Conservation (phyloP, 495 filamentous ascomycete genomes). For the Tricharina praecox region DNA sequence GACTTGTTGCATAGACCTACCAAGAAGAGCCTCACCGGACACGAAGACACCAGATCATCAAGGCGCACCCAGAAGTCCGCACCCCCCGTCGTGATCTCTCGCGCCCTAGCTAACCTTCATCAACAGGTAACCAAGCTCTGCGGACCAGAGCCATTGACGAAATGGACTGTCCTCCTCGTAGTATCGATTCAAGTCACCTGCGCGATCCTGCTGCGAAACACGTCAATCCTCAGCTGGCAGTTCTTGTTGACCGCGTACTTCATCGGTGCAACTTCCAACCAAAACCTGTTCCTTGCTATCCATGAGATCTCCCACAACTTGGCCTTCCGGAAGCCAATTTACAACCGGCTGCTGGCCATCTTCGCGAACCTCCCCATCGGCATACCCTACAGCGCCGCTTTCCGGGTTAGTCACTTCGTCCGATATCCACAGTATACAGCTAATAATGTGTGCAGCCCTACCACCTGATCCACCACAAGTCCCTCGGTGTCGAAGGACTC, state of each 20-base stretch:
- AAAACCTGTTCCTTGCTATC: conserved; percentile 97
- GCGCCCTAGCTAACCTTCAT: neutral
- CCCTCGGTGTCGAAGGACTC: conserved; percentile 85
- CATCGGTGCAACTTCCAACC: conserved; percentile 89
- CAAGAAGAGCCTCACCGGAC: conserved; percentile 96
- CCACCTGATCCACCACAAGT: conserved; percentile 98
- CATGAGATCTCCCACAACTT: conserved; percentile 99
- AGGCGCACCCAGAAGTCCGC: conserved; percentile 83
- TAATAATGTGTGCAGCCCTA: too few species aligned
- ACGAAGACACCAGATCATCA: conserved; percentile 81
- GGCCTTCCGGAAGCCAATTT: conserved; percentile 69
- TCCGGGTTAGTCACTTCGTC: conserved; percentile 52
- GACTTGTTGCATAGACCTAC: conserved; percentile 60
- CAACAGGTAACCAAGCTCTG: conserved; percentile 86
- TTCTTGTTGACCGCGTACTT: conserved; percentile 82
- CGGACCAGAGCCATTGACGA: conserved; percentile 87
- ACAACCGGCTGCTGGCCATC: conserved; percentile 73
- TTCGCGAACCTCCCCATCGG: conserved; percentile 93
- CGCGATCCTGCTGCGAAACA: conserved; percentile 63
- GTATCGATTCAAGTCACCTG: conserved; percentile 65
- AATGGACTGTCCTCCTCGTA: conserved; percentile 75
- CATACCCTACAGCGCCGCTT: conserved; percentile 88
- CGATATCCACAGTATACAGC: too few species aligned
- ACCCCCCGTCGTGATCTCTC: neutral
- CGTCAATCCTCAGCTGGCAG: conserved; percentile 60